Base-by-base conservation (phyloP, 192 early-diverging fungal genomes). In the Coemansia sp. region DNA sequence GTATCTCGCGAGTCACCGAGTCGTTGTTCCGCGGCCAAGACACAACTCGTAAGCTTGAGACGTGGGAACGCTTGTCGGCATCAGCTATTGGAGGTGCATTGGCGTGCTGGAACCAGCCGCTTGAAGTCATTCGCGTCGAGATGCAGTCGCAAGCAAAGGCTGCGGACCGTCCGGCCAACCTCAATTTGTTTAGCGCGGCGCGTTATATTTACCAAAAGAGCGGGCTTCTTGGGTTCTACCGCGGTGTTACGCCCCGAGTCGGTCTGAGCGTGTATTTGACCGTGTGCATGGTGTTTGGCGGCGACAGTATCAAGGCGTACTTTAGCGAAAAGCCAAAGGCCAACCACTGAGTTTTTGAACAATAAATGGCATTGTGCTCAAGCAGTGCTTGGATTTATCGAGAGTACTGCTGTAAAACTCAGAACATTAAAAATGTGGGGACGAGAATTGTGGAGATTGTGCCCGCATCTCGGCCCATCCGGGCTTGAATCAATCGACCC, bases 91-190 rank as follows among this genome's bases (percentile, higher is more conserved):
- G 91, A 65, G 97, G 97, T 58, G 94, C 91, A 14, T 74, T 97
- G 49, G 88, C 88, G 14, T 96, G 94, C 85, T 98, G 97, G 97
- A 98, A 98, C 74, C 96, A 98, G 75, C 97, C 97, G 24, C 93
- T 98, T 63, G 97, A 98, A 73, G 97, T 98, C 45, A 97, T 98
- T 60, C 91, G 97, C 60, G 93, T 98, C 10, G 94, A 98, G 65
- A 98, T 98, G 97, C 97, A 98, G 84, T 89, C 87, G 54, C 94
- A 96, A 78, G 83, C 93, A 45, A 94, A 96, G 83, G 83, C 86
- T 3, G 88, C 76, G 10, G 92, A 90, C 45, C 87, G 97, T 32
- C 97, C 97, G 15, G 88, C 91, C 59, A 96, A 97, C 66, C 86
- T 97, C 88, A 92, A 91, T 52, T 93, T 98, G 59, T 81, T 82